Percentiles rank a stretch among this genome's conserved stretches.
phyloP scores from a whole-genome alignment of 345 rosid species.

The Theobroma cacao region DNA sequence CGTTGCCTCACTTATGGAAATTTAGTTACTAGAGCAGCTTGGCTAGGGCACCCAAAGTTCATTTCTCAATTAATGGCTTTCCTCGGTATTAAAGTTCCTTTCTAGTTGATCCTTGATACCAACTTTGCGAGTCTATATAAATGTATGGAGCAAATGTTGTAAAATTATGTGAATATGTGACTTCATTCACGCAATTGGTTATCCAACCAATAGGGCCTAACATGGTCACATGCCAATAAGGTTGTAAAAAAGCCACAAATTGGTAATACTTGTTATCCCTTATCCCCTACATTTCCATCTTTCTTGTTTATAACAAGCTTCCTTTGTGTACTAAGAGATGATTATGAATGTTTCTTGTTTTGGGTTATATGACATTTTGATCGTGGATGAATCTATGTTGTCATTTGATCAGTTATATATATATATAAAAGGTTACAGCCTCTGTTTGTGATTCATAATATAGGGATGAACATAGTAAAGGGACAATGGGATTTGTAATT shows the following conservation, averaged over 20 bases:
- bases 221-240: neutral
- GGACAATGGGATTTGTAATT: too few relatives aligned
- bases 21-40: constrained; percentile 87
- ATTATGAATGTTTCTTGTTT: neutral
- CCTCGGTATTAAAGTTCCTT: constrained; percentile 61
- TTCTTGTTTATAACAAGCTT: neutral
- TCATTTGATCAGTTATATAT: too few relatives aligned
- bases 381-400: neutral
- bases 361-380: neutral
- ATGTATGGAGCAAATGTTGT: neutral
- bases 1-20: constrained; percentile 84
- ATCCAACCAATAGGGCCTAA: neutral
- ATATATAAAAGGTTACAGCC: too few relatives aligned
- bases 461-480: too few relatives aligned
- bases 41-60: constrained; percentile 92
- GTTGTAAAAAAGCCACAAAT: neutral
- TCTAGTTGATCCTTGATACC: constrained; percentile 27
- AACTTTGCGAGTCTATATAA: neutral
- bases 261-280: neutral
- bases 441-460: too few relatives aligned
- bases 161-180: neutral
- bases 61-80: constrained; percentile 70
- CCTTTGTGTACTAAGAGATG: neutral
- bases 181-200: neutral
- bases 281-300: accelerated